Base-by-base conservation (phyloP, 1,284 basidiomycete genomes). In the Athelia psychrophila region DNA sequence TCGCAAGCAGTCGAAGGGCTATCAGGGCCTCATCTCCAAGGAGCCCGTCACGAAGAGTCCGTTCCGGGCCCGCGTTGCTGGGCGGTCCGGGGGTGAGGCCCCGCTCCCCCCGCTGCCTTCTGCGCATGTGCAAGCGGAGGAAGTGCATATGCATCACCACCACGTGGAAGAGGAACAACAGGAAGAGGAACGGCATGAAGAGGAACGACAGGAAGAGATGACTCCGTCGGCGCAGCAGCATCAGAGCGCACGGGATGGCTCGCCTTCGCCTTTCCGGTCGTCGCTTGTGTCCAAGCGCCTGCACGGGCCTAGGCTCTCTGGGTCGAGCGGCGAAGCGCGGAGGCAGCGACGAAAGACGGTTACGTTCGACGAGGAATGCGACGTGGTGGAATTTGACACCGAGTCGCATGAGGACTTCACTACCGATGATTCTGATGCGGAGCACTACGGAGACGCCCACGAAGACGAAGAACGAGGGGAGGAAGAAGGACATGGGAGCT, bases 41-140 rank as follows among this genome's bases (percentile, higher is more conserved):
- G 89, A 89, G 62, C 84, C 86, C 10, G 93, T 95, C 44, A 84
- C 86, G 22, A 91, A 88, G 71, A 93, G 89, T 59, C 92, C 92
- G n/a, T 95, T 95, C 74, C 79, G 78, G 49, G 27, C 27, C 13
- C 64, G 65, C 12, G 24, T 46, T 5, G 44, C 25, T 18, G 27
- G 27, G 6, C 27, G 27, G 27, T 30, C 27, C 13, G 23, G 44
- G 6, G 44, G 8, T n/a, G 44, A 46, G 44, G 8, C n/a, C 25
- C 18, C 24, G 51, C 19, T 44, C 50, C 16, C 45, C 32, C 19
- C 46, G 40, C 24, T 56, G 25, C 48, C 54, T 24, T 47, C 40
- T 25, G 36, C 50, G 44, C 51, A 54, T 19, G 55, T 58, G 50
- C 57, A 62, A 51, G 56, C 27, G 6, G 27, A 30, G 25, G 48